These are phyloP conservation scores for Lablab purpureus DNA, from an alignment of 306 rosid genomes.

Conservation along the genomic window DNA sequence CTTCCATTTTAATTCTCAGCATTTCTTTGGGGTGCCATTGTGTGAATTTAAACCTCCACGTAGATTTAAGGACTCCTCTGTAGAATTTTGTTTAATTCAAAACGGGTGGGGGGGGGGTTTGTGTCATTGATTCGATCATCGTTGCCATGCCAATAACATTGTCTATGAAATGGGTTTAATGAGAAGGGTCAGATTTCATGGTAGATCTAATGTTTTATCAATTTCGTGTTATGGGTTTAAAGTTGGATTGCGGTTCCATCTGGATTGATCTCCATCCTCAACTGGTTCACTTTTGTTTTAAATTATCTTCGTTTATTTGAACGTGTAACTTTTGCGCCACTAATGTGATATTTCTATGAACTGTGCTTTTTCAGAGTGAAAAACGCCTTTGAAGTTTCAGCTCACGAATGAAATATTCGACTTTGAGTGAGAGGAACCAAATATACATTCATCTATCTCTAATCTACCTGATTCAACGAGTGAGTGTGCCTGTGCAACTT, in stretches of 20 bases:
- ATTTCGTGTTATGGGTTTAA: conserved; percentile 7
- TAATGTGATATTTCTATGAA: neutral
- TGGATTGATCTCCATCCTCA: conserved; percentile 9
- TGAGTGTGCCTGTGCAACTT: conserved; percentile 26
- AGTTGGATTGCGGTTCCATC: conserved; percentile 29
- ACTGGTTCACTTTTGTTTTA: neutral
- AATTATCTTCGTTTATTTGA: neutral
- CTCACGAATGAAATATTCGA: conserved; percentile 19
- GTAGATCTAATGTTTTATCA: conserved; percentile 43
- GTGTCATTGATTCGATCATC: conserved; percentile 25
- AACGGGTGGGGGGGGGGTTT: conserved; percentile 14
- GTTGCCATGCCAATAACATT: conserved; percentile 6
- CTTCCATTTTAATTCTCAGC: neutral
- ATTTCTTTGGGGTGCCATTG: neutral
- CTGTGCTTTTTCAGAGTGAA: neutral
- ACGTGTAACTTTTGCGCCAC: conserved; percentile 14
- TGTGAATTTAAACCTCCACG: conserved; percentile 19
- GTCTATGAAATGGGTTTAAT: conserved; percentile 24
- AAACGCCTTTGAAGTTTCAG: conserved; percentile 10
- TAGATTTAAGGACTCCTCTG: neutral
- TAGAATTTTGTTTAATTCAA: conserved; percentile 32
- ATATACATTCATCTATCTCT: conserved; percentile 5
- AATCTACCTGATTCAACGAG: conserved; percentile 25
- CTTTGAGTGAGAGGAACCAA: neutral
- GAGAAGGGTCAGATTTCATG: conserved; percentile 31